Conservation (phyloP, 1,284 basidiomycete genomes). For the Cystobasidiaceae sp. region DNA sequence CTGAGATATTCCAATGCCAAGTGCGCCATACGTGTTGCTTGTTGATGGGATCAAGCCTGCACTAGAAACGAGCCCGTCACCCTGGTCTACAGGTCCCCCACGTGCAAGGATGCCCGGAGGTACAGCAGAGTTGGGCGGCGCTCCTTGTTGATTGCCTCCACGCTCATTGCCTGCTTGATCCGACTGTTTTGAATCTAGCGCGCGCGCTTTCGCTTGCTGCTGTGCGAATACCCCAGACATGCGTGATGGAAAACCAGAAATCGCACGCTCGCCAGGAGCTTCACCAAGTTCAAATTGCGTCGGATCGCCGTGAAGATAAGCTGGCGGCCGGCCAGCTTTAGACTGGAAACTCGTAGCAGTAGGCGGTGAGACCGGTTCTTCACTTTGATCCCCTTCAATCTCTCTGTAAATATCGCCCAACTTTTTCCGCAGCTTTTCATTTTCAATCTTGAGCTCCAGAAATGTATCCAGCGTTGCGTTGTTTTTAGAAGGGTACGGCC, state of each 20-base stretch:
- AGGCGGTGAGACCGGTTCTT: not conserved
- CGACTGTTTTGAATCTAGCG: no score
- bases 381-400: slow-evolving; percentile 34
- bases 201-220: not conserved
- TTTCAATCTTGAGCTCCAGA: slow-evolving; percentile 69
- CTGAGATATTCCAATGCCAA: slow-evolving; percentile 40
- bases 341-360: not conserved
- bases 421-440: slow-evolving; percentile 55
- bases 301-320: slow-evolving; percentile 4
- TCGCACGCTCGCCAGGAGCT: not conserved
- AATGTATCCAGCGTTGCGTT: slow-evolving; percentile 68
- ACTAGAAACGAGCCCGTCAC: slow-evolving; percentile 36
- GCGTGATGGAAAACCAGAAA: slow-evolving; percentile 16
- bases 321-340: not conserved
- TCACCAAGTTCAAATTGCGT: not conserved
- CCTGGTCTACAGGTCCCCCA: slow-evolving; percentile 32
- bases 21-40: slow-evolving; percentile 40
- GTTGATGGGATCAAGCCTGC: slow-evolving; percentile 37
- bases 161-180: not conserved
- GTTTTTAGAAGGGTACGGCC: slow-evolving; percentile 68
- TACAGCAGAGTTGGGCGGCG: no score
- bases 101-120: no score
- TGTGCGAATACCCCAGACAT: not conserved
- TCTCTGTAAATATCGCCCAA: slow-evolving; percentile 42
- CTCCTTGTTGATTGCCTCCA: not conserved